These are phyloP conservation scores for Cercospora sp. DNA, from an alignment of 2,329 filamentous ascomycete genomes.

Conservation along the genomic window DNA sequence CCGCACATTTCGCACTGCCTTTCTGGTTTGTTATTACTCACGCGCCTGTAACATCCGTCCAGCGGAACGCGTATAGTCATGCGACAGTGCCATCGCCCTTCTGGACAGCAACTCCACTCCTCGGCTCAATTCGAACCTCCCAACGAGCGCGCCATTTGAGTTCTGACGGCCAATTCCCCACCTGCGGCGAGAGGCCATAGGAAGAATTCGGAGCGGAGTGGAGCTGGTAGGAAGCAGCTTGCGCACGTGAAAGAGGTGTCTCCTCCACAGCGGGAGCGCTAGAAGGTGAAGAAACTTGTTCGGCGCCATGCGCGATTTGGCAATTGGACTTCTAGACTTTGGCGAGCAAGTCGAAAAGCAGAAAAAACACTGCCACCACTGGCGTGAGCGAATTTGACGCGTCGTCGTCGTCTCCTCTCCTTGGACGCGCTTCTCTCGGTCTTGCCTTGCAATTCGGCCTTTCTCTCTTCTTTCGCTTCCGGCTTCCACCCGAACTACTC, in stretches of 20 bases:
- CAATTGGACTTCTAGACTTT: slow-evolving; percentile 9
- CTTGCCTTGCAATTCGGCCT: not conserved
- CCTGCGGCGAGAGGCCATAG: not conserved
- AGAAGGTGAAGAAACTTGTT: slow-evolving; percentile 9
- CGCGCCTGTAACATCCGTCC: not conserved
- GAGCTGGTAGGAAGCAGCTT: not conserved
- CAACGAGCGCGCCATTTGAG: not conserved
- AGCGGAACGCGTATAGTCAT: not conserved
- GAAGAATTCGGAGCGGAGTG: slow-evolving; percentile 14
- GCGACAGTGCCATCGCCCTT: not conserved
- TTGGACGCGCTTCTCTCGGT: not conserved
- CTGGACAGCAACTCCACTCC: not conserved
- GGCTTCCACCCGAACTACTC: not conserved
- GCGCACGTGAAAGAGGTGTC: slow-evolving; percentile 1
- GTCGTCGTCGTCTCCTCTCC: not conserved
- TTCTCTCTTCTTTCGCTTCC: not conserved
- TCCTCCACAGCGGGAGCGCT: slow-evolving; percentile 3
- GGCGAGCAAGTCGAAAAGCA: not conserved
- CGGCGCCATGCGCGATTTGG: not conserved
- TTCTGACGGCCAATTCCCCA: slow-evolving; percentile 4
- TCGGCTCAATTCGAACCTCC: not conserved
- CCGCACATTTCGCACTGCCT: not conserved
- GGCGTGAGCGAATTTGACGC: not conserved
- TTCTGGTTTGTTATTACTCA: not conserved
- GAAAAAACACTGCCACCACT: not conserved